Evolutionary conservation across 192 early-diverging fungal genomes (phyloP).

Genomic region (Umbelopsis ramanniana): DNA sequence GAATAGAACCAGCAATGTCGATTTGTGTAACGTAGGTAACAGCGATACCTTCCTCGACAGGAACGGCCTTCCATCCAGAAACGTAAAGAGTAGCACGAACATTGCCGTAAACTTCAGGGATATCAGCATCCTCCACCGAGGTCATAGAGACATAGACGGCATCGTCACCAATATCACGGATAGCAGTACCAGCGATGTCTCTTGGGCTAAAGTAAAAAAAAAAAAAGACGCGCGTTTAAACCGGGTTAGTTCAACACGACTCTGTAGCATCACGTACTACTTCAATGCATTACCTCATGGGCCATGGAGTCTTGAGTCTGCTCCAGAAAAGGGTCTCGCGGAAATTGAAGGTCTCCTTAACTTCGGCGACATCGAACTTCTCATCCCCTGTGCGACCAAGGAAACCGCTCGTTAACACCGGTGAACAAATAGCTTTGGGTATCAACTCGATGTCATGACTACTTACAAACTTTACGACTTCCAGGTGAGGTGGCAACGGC

Average conservation of each 20-base stretch:
- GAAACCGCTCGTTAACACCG: background rate
- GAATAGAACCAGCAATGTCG: conserved; percentile 56
- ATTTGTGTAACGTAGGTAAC: conserved; percentile 56
- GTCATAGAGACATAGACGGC: conserved; percentile 49
- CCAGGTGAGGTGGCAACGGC: conserved; percentile 49
- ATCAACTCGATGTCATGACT: background rate
- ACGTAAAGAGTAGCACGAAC: conserved; percentile 53
- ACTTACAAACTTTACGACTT: conserved; percentile 51
- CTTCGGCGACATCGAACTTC: conserved; percentile 35
- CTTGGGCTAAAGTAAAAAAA: conserved; percentile 35
- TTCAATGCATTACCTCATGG: conserved; percentile 30
- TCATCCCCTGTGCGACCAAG: conserved; percentile 38
- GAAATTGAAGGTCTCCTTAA: conserved; percentile 29
- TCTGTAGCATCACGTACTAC: background rate
- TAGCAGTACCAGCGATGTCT: conserved; percentile 48
- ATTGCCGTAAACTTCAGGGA: conserved; percentile 53
- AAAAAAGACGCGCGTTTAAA: background rate
- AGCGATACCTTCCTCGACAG: conserved; percentile 40
- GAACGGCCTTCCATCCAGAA: conserved; percentile 56
- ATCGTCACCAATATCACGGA: conserved; percentile 37
- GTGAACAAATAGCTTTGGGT: no score
- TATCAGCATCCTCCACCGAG: conserved; percentile 51
- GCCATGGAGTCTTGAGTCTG: conserved; percentile 37
- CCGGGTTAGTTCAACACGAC: no score
- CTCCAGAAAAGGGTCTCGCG: conserved; percentile 39